Base-by-base conservation (phyloP, 208 protist genomes). In the Leptomonas pyrrhocoris region DNA sequence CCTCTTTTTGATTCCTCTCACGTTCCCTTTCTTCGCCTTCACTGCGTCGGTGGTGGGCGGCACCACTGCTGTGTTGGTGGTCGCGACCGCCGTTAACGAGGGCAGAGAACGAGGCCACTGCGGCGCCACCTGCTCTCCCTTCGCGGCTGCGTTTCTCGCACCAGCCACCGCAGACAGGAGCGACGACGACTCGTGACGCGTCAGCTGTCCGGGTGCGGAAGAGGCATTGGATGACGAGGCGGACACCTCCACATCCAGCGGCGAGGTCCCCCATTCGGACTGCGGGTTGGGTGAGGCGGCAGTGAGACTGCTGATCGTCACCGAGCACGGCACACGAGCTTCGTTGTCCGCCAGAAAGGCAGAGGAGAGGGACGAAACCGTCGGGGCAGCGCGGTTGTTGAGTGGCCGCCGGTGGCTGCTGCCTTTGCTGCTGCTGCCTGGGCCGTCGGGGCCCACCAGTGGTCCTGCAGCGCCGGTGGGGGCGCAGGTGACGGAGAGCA, bases 281-380 rank as follows among this genome's bases (percentile, higher is more conserved):
- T 19, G 27, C 31, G 60, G 46, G 16, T 25, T 36, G 2, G 48
- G 65, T 48, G 61, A 66, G 18, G 43, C 45, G n/a, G 58, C 31
- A 7, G 70, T 73, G 53, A 67, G 72, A 42, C 69, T 81, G 66
- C 76, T 81, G 9, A 77, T 50, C 13, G 72, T 77, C 2, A 81
- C 56, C 19, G 55, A 66, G 57, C 57, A 59, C 63, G 53, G 63
- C 51, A 59, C 51, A 9, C 40, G 63, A 18, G 51, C 0, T 18
- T 60, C 49, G 25, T 23, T 12, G 18, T 68, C 46, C 12, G 45
- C 38, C 45, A 59, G 12, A n/a, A 18, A 6, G 21, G 34, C 27
- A 9, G 57, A 27, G 9, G 19, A 57, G 40, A 30, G 45, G 27
- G 54, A 57, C 2, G 23, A 58, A 2, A 30, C 34, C 34, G 31